A percentile compares a stretch with the other conserved stretches of the same genome.
Evolutionary conservation across 768 basidiomycete genomes (phyloP).

Genomic region (Lentinula raphanica): DNA sequence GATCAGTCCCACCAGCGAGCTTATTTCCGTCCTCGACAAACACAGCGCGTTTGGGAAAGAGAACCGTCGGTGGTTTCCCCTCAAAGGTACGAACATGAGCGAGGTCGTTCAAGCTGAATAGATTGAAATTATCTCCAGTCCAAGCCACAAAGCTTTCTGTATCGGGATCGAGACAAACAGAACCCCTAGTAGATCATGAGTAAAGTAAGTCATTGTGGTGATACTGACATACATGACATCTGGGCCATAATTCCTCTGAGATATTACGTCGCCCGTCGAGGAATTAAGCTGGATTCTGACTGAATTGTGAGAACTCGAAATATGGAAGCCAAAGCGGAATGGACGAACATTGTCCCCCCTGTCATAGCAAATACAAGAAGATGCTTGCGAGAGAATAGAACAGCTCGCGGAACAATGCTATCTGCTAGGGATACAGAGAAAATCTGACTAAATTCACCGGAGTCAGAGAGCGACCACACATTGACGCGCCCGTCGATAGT

Average conservation of each 20-base stretch:
- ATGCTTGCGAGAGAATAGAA: not conserved
- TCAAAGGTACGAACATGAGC: not conserved
- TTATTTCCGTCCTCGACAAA: not conserved
- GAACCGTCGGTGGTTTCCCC: not conserved
- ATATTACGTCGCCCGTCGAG: not conserved
- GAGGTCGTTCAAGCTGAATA: not conserved
- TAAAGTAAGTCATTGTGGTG: not conserved
- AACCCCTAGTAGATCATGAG: not conserved
- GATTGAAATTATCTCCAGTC: not conserved
- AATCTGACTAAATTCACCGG: not conserved
- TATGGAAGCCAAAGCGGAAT: not conserved
- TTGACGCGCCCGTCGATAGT: not conserved
- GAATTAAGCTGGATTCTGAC: not conserved
- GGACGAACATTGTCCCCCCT: not conserved
- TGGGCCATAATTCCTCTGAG: not conserved
- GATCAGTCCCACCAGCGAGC: not conserved
- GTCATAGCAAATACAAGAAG: not conserved
- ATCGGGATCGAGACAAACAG: not conserved
- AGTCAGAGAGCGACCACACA: not conserved
- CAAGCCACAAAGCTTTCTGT: not conserved
- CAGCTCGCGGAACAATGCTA: not conserved
- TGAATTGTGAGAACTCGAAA: not conserved
- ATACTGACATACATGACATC: not conserved
- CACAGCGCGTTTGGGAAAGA: not conserved
- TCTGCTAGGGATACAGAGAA: not conserved